Conservation (phyloP, 108 stramenopile genomes). For the Nannochloropsis salina region DNA sequence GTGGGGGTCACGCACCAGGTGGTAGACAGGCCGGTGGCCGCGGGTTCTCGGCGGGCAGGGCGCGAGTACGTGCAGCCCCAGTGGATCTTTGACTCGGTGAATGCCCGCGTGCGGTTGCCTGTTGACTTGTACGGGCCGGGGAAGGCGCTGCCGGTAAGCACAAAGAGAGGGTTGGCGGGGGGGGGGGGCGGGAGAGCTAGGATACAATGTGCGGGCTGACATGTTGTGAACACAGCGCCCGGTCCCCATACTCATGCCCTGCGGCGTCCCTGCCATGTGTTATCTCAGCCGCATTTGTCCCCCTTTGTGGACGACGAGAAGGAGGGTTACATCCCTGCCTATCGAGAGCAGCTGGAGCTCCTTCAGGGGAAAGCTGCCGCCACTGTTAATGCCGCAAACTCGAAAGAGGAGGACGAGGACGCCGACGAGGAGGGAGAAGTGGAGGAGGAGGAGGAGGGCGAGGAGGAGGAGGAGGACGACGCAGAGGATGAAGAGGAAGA, state of each 20-base stretch:
- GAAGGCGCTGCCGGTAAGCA: slow-evolving; percentile 57
- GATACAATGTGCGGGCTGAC: neutral
- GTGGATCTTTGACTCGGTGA: slow-evolving; percentile 92
- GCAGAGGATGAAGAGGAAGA: slow-evolving; percentile 33
- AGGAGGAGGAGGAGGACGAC: slow-evolving; percentile 25
- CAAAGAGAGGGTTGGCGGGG: neutral
- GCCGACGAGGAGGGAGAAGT: slow-evolving; percentile 28
- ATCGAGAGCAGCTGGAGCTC: slow-evolving; percentile 83
- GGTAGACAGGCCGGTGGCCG: slow-evolving; percentile 39
- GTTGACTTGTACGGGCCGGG: slow-evolving; percentile 75
- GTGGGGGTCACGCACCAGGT: slow-evolving; percentile 85
- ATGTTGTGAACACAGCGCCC: neutral
- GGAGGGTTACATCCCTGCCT: slow-evolving; percentile 95
- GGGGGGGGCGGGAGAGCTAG: neutral
- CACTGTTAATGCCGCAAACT: neutral
- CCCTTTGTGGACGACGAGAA: slow-evolving; percentile 97
- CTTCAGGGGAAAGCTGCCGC: slow-evolving; percentile 24
- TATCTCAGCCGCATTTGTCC: slow-evolving; percentile 41
- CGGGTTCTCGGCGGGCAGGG: slow-evolving; percentile 55
- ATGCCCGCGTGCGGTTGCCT: slow-evolving; percentile 81
- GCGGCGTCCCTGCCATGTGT: neutral
- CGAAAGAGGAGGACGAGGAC: slow-evolving; percentile 45
- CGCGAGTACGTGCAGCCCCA: slow-evolving; percentile 96
- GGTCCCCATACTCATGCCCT: neutral
- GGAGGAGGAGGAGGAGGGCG: slow-evolving; percentile 42